A percentile compares a stretch with the other conserved stretches of the same genome.
phyloP scores from a whole-genome alignment of 176 grass and related monocot species.

The Chloris gayana region DNA sequence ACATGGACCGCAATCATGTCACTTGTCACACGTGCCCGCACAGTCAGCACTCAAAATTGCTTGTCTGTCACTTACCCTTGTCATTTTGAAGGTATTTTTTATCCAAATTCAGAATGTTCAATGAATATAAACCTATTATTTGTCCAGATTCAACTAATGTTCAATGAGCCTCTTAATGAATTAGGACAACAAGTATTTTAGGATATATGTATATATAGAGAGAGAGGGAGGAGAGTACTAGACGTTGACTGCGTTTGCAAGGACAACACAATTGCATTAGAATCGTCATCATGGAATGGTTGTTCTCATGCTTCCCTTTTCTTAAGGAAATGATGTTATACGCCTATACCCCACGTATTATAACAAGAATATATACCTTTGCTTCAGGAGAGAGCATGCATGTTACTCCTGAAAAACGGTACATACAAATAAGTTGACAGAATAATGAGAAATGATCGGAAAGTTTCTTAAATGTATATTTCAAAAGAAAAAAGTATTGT shows the following conservation, averaged over 20 bases:
- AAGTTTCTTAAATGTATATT: neutral
- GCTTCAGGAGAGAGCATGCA: neutral
- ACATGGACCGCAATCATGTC: neutral
- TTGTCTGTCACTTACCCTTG: too few species aligned
- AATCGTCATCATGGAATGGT: neutral
- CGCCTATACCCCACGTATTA: neutral
- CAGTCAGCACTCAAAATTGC: neutral
- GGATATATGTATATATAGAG: too few species aligned
- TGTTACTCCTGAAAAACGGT: neutral
- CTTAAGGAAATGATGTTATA: neutral
- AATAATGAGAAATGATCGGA: neutral
- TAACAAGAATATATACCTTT: neutral
- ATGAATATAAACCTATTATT: too few species aligned
- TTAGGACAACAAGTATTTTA: too few species aligned
- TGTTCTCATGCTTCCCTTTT: neutral
- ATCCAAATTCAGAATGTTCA: too few species aligned
- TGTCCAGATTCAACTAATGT: too few species aligned
- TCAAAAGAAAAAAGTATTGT: neutral
- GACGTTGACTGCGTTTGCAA: neutral
- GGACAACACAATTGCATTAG: neutral
- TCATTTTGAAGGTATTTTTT: too few species aligned
- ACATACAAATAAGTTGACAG: neutral
- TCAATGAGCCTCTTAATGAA: too few species aligned
- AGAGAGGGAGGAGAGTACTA: too few species aligned
- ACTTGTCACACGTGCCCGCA: neutral